Conservation (phyloP, 1,284 basidiomycete species). For the Wallemia hederae region DNA sequence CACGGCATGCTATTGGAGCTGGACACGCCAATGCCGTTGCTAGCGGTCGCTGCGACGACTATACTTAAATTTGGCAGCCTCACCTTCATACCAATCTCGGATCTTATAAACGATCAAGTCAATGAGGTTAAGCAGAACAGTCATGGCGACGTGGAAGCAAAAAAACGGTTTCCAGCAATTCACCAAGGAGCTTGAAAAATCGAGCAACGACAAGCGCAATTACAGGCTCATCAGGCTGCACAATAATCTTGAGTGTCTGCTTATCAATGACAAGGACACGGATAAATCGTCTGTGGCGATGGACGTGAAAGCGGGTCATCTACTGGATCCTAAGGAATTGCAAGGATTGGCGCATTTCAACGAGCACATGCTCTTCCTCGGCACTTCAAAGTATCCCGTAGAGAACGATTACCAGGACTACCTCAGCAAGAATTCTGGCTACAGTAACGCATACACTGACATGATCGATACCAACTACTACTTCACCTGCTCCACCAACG, state of each 20-base stretch:
- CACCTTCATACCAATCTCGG: neutral
- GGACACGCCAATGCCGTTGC: slow-evolving; percentile 60
- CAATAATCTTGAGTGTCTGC: slow-evolving; percentile 60
- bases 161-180: slow-evolving; percentile 14
- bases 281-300: slow-evolving; percentile 89
- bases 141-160: neutral
- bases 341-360: slow-evolving; percentile 73
- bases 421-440: slow-evolving; percentile 66
- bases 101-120: neutral
- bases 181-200: slow-evolving; percentile 38
- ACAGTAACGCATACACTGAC: slow-evolving; percentile 79
- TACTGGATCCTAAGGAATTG: slow-evolving; percentile 75
- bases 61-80: slow-evolving; percentile 28
- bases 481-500: slow-evolving; percentile 70
- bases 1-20: slow-evolving; percentile 42
- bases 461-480: slow-evolving; percentile 82
- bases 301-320: slow-evolving; percentile 81
- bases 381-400: slow-evolving; percentile 37
- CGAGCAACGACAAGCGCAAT: slow-evolving; percentile 40
- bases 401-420: slow-evolving; percentile 87
- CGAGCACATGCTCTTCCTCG: slow-evolving; percentile 91
- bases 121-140: neutral
- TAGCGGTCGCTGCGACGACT: slow-evolving; percentile 67
- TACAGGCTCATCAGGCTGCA: slow-evolving; percentile 56
- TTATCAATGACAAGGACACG: slow-evolving; percentile 59